Percentiles rank a stretch among this genome's conserved stretches.
Conservation (phyloP, 257 asterid genomes). For the Plantago ovata region DNA sequence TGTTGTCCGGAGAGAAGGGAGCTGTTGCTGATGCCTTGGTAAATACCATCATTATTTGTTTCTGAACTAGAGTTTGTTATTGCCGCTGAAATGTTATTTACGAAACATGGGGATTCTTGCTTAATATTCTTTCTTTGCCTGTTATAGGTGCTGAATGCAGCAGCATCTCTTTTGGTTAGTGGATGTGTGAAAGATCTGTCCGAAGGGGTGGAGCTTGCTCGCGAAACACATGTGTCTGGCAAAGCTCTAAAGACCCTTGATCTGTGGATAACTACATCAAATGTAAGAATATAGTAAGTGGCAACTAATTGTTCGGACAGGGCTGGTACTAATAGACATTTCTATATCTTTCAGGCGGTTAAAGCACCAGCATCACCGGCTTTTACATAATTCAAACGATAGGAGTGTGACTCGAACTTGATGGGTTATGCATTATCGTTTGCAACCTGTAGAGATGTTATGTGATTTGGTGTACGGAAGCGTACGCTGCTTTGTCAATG, state of each 20-base stretch:
- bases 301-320: no score
- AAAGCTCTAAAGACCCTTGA: constrained; percentile 72
- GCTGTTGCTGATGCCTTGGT: constrained; percentile 66
- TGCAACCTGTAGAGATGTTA: background rate
- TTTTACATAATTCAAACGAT: constrained; percentile 15
- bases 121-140: no score
- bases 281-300: constrained; percentile 36
- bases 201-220: constrained; percentile 76
- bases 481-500: no score
- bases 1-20: constrained; percentile 59
- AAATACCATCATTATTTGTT: constrained; percentile 6
- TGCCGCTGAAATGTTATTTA: background rate
- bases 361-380: constrained; percentile 26
- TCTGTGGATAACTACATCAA: constrained; percentile 62
- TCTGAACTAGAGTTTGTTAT: background rate
- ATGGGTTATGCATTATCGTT: background rate
- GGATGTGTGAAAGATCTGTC: constrained; percentile 54
- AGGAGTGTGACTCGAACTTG: background rate
- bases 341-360: constrained; percentile 36
- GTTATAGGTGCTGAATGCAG: constrained; percentile 78
- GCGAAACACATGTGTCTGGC: constrained; percentile 59
- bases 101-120: no score
- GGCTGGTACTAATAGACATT: constrained; percentile 7
- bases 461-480: no score
- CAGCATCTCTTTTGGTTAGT: constrained; percentile 82